Evolutionary conservation across 2,329 filamentous ascomycete genomes (phyloP), one percentile per base, ranked within the genome.

Genomic region (Cyphellophora europaea): DNA sequence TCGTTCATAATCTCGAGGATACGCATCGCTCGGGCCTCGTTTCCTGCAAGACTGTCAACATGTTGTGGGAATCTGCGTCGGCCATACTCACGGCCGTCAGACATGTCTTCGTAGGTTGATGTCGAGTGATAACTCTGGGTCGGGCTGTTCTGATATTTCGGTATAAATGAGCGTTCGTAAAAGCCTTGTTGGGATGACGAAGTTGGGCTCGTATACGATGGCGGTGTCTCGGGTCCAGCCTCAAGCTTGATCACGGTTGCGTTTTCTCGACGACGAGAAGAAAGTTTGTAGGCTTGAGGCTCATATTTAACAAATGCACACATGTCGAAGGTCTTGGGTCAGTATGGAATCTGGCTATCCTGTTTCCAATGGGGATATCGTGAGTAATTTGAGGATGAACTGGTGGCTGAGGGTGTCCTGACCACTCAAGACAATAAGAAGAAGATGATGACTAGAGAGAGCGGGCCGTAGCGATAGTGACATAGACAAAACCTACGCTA

Each of bases 1-100:
- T 79, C 75, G 43, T 68, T 69, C 61, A 79, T 74, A 51, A 79
- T 67, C 55, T 79, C 75, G 30, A 72, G 64, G 45, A 79, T 59
- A 47, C 75, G 69, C 53, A 79, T 62, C 32, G 75, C 74, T 50
- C 75, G 71, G 39, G 72, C 72, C 52, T 77, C 67, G 51, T 79
- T 79, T 48, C 77, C 75, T 79, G 52, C 38, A 16, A 36, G n/a
- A 11, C 27, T 14, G n/a, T n/a, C n/a, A n/a, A n/a, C n/a, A n/a
- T n/a, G n/a, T n/a, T n/a, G n/a, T n/a, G n/a, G n/a, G n/a, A n/a
- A n/a, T n/a, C n/a, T n/a, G n/a, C n/a, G n/a, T n/a, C n/a, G n/a
- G n/a, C n/a, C 8, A 25, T n/a, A 47, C 46, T 25, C 35, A 49
- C 46, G 42, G 42, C 46, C 46, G 36, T 49, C 46, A 31, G 46